Conservation (phyloP, 306 rosid genomes). For the Quillaja saponaria region DNA sequence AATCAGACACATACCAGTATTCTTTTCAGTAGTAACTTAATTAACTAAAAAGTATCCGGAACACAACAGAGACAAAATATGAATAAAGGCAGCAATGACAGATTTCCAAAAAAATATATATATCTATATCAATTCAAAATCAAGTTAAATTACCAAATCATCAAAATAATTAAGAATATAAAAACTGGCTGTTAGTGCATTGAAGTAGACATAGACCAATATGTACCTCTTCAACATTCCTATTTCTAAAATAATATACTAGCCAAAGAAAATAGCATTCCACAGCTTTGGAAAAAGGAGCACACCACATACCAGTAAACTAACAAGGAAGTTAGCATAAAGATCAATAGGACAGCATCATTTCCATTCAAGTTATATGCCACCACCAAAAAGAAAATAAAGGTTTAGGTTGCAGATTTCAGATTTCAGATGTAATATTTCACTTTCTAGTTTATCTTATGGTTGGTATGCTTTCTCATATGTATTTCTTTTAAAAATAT, state of each 20-base stretch:
- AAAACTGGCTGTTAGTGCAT: conserved; percentile 9
- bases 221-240: not conserved
- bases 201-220: not conserved
- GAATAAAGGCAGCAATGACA: too few relatives aligned
- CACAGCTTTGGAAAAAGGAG: not conserved
- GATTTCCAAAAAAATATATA: too few relatives aligned
- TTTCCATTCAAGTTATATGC: too few relatives aligned
- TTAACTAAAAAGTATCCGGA: too few relatives aligned
- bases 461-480: not conserved
- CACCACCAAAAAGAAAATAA: too few relatives aligned
- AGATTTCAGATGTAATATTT: not conserved
- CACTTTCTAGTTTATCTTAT: not conserved
- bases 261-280: not conserved
- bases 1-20: too few relatives aligned
- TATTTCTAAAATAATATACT: not conserved
- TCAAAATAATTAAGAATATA: conserved; percentile 3
- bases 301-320: too few relatives aligned
- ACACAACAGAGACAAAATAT: too few relatives aligned
- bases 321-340: too few relatives aligned
- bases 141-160: conserved; percentile 11
- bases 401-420: not conserved
- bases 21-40: too few relatives aligned
- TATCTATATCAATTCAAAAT: too few relatives aligned
- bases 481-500: not conserved
- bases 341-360: too few relatives aligned